Evolutionary conservation across 2,329 filamentous ascomycete genomes (phyloP).

Genomic region (Dactylellina haptotyla): DNA sequence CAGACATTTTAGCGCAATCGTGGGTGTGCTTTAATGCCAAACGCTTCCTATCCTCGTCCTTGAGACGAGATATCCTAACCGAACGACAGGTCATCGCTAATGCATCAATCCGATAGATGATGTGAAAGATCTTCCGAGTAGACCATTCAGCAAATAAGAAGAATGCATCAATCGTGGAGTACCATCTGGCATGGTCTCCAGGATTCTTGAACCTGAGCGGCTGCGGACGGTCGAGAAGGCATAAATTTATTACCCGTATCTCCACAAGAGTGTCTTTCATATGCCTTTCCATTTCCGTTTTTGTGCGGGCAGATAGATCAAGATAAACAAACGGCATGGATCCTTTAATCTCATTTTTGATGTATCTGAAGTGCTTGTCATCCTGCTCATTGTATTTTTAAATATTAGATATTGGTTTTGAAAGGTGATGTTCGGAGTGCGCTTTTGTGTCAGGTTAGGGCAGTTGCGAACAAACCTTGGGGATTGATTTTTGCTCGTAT

Average conservation of each 20-base stretch:
- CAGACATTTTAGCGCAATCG: conserved; percentile 22
- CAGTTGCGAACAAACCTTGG: conserved; percentile 11
- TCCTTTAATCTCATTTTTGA: conserved; percentile 27
- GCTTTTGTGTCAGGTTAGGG: neutral
- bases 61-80: conserved; percentile 15
- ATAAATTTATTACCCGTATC: conserved; percentile 23
- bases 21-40: conserved; percentile 24
- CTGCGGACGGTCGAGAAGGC: conserved; percentile 14
- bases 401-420: too few relatives aligned
- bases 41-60: conserved; percentile 28
- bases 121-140: conserved; percentile 18
- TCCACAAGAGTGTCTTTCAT: conserved; percentile 7
- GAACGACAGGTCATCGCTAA: conserved; percentile 17
- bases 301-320: conserved; percentile 19
- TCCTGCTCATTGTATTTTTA: conserved; percentile 4
- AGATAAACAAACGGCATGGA: conserved; percentile 24
- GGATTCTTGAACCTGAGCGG: conserved; percentile 20
- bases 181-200: conserved; percentile 37
- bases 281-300: conserved; percentile 27
- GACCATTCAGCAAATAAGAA: conserved; percentile 41
- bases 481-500: conserved; percentile 23
- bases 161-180: conserved; percentile 31
- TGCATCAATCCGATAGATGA: conserved; percentile 30
- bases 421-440: neutral
- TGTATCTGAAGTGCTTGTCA: conserved; percentile 19